Evolutionary conservation across 257 asterid species (phyloP).

Genomic region (Capsicum chinense): DNA sequence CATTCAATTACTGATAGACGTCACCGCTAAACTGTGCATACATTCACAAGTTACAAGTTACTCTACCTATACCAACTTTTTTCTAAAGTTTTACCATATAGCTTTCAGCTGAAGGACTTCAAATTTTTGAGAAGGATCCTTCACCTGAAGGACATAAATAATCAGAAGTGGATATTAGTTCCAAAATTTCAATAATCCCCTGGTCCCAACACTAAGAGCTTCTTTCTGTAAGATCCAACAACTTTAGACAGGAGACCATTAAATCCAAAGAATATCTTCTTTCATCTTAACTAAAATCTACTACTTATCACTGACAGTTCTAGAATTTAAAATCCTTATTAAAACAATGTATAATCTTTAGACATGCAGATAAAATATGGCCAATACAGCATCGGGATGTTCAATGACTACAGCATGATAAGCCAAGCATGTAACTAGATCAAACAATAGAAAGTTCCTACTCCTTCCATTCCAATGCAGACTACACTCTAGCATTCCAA

Average conservation of each 20-base stretch:
- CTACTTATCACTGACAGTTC: neutral
- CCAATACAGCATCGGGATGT: constrained; percentile 6
- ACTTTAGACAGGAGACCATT: neutral
- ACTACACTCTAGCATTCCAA: neutral
- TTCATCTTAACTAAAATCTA: constrained; percentile 3
- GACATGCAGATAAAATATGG: neutral
- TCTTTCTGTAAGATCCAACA: neutral
- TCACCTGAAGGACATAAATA: constrained; percentile 4
- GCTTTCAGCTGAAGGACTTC: neutral
- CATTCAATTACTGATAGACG: constrained; percentile 7
- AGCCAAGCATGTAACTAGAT: neutral
- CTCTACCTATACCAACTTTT: neutral
- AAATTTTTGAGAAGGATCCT: neutral
- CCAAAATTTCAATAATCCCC: neutral
- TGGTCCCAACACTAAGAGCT: neutral
- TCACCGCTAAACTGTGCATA: neutral
- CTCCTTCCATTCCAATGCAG: constrained; percentile 6
- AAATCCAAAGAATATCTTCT: neutral
- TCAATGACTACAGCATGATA: neutral
- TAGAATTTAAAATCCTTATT: neutral
- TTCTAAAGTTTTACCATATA: neutral
- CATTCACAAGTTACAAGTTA: neutral
- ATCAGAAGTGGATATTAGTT: neutral
- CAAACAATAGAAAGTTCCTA: neutral
- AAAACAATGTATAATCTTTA: neutral